These are phyloP conservation scores for Gentiana straminea DNA, from an alignment of 257 asterid species.

Conservation along the genomic window DNA sequence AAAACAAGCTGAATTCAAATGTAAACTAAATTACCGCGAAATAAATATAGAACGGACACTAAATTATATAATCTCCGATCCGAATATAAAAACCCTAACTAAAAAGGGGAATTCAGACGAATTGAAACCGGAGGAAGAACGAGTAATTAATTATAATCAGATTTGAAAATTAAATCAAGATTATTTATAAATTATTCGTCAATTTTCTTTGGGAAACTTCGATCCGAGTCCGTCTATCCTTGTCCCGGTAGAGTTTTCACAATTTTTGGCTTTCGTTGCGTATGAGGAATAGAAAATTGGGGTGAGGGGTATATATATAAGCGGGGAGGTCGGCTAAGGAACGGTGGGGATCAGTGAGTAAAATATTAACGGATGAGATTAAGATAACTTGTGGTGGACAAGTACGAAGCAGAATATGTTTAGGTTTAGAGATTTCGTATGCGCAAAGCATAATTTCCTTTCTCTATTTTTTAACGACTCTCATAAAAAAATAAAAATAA, in stretches of 20 bases:
- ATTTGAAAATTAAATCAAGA: neutral
- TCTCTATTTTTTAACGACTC: too few relatives aligned
- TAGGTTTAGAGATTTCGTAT: neutral
- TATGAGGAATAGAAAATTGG: neutral
- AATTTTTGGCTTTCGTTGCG: neutral
- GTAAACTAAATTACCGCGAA: neutral
- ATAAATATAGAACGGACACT: neutral
- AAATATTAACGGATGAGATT: constrained; percentile 22
- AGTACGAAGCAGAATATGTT: constrained; percentile 1
- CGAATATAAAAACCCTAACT: neutral
- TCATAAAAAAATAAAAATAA: too few relatives aligned
- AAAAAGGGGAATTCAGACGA: neutral
- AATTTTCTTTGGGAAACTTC: neutral
- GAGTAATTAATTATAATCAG: neutral
- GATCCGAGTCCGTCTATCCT: neutral
- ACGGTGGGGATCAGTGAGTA: constrained; percentile 12
- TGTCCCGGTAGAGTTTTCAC: too few relatives aligned
- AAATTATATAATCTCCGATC: neutral
- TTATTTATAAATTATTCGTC: neutral
- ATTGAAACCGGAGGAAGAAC: neutral
- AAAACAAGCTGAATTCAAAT: neutral
- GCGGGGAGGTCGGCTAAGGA: neutral
- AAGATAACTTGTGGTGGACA: constrained; percentile 8
- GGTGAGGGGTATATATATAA: neutral
- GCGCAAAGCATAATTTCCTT: too few relatives aligned